Conservation (phyloP, 1,139 yeast species). For the Saccharomyces hybrid region DNA sequence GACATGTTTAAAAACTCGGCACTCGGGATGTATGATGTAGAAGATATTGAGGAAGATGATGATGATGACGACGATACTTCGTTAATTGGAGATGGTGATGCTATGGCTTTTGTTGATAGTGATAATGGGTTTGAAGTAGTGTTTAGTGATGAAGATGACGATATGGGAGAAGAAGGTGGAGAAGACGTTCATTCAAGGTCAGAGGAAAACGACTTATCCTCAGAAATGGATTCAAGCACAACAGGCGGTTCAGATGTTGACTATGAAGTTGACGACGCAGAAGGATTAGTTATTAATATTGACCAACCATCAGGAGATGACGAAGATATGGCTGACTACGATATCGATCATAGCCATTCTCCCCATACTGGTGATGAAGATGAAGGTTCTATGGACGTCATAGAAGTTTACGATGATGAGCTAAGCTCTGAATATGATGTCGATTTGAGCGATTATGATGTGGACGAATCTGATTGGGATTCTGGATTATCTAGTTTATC, state of each 20-base stretch:
- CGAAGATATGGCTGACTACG: slow-evolving; percentile 1
- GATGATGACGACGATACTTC: slow-evolving; percentile 32
- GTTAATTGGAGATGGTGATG: slow-evolving; percentile 33
- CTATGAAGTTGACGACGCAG: slow-evolving; percentile 21
- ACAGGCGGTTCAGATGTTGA: slow-evolving; percentile 14
- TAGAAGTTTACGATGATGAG: slow-evolving; percentile 34
- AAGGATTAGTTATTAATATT: slow-evolving; percentile 9
- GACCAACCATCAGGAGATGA: slow-evolving; percentile 1
- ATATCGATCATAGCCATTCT: slow-evolving; percentile 8
- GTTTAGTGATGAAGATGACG: slow-evolving; percentile 35
- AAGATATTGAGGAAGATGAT: slow-evolving; percentile 58
- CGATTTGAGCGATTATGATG: slow-evolving; percentile 33
- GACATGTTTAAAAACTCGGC: slow-evolving; percentile 83
- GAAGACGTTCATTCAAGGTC: slow-evolving; percentile 13
- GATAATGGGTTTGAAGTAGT: slow-evolving; percentile 37
- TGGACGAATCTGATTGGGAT: slow-evolving; percentile 32
- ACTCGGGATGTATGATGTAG: slow-evolving; percentile 86
- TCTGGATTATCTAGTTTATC: slow-evolving; percentile 30
- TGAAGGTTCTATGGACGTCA: slow-evolving; percentile 27
- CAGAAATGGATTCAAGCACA: slow-evolving; percentile 2
- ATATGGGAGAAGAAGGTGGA: slow-evolving; percentile 20
- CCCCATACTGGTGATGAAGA: slow-evolving; percentile 20
- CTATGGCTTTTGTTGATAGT: slow-evolving; percentile 34
- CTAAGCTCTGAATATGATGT: slow-evolving; percentile 26
- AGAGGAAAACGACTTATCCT: slow-evolving; percentile 1